Conservation (phyloP, 2,329 filamentous ascomycete genomes). For the Coniochaeta prunicola region DNA sequence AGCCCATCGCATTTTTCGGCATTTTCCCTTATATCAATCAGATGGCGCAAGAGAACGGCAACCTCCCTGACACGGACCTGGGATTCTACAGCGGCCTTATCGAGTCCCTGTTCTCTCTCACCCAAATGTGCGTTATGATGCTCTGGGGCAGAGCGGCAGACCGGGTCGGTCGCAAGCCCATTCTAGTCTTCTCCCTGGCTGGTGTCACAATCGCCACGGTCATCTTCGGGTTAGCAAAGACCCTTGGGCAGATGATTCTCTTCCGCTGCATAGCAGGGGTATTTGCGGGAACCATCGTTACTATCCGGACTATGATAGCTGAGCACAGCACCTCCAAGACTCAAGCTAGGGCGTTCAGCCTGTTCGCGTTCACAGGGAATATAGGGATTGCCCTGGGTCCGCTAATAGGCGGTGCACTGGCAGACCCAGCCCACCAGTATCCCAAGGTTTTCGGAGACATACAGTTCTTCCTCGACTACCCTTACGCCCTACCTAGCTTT, state of each 20-base stretch:
- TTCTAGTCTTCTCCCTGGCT: conserved; percentile 58
- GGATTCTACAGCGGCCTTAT: conserved; percentile 77
- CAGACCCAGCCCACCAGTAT: conserved; percentile 60
- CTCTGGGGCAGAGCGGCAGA: conserved; percentile 65
- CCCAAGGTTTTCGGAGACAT: conserved; percentile 46
- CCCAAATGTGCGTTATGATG: conserved; percentile 73
- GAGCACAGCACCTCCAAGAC: conserved; percentile 64
- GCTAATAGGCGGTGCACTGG: conserved; percentile 60
- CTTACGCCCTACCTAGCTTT: conserved; percentile 60
- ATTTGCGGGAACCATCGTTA: conserved; percentile 67
- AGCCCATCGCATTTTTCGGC: conserved; percentile 76
- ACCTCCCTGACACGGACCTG: conserved; percentile 55
- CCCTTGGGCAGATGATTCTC: conserved; percentile 67
- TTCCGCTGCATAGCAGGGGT: conserved; percentile 65
- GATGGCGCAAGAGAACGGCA: conserved; percentile 64
- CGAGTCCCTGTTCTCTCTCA: conserved; percentile 64
- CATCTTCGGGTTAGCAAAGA: conserved; percentile 60
- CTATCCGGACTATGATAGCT: conserved; percentile 69
- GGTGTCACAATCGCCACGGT: conserved; percentile 55
- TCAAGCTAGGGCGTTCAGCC: conserved; percentile 67
- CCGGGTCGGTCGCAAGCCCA: conserved; percentile 62
- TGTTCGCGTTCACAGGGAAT: conserved; percentile 70
- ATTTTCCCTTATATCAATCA: conserved; percentile 76
- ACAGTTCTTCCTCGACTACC: conserved; percentile 55
- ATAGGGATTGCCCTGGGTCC: conserved; percentile 68